These are phyloP conservation scores for Talaromyces funiculosus DNA, from an alignment of 2,329 filamentous ascomycete genomes.

Conservation along the genomic window DNA sequence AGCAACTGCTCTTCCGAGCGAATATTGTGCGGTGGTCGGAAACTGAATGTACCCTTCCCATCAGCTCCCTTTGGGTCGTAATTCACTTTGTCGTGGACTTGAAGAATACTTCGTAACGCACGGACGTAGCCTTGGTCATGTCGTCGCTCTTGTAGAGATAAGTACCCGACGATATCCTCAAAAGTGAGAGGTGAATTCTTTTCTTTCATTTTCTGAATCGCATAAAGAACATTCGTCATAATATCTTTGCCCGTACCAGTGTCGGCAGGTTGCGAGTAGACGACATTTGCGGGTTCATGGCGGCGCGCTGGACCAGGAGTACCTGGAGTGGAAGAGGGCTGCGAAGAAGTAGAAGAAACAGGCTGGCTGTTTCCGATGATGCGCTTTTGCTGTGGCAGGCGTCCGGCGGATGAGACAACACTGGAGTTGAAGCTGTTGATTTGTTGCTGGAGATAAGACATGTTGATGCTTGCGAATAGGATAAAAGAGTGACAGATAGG, in stretches of 20 bases:
- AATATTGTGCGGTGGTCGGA: constrained; percentile 79
- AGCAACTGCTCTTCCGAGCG: constrained; percentile 71
- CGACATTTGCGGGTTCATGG: constrained; percentile 49
- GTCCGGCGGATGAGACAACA: constrained; percentile 58
- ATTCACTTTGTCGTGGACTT: constrained; percentile 58
- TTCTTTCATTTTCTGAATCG: constrained; percentile 73
- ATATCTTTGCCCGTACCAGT: constrained; percentile 73
- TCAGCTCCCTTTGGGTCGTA: constrained; percentile 55
- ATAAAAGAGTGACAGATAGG: constrained; percentile 8
- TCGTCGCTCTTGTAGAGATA: constrained; percentile 62
- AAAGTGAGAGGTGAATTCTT: constrained; percentile 65
- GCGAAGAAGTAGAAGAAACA: constrained; percentile 55
- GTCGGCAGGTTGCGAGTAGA: constrained; percentile 72
- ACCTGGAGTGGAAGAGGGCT: constrained; percentile 35
- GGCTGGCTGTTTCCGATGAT: constrained; percentile 42
- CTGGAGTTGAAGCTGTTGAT: constrained; percentile 58
- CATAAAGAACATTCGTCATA: constrained; percentile 82
- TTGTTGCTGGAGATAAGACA: constrained; percentile 63
- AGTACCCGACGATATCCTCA: constrained; percentile 70
- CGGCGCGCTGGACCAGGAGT: constrained; percentile 47
- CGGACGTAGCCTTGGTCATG: constrained; percentile 55
- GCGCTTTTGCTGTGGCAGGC: constrained; percentile 51
- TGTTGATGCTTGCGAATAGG: constrained; percentile 23
- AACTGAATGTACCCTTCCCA: constrained; percentile 71
- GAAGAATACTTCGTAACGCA: constrained; percentile 62